Percentiles rank a stretch among this genome's conserved stretches.
Evolutionary conservation across 1,284 basidiomycete genomes (phyloP).

Genomic region (Acaromyces ingoldii): DNA sequence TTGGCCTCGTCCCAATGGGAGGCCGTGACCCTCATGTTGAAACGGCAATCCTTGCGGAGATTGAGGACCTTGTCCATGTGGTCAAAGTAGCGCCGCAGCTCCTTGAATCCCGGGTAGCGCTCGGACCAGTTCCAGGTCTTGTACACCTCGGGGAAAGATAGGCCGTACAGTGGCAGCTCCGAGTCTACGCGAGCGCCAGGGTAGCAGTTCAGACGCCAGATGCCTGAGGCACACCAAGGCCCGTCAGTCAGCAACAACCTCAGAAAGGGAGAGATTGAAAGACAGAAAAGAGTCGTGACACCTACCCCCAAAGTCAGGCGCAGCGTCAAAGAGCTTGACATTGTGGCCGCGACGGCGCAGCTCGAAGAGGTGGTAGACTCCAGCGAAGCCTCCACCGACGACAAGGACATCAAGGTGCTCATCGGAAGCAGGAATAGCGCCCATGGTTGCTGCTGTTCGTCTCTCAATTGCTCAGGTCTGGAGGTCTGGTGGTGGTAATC

Average conservation of each 20-base stretch:
- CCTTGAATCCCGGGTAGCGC: slow-evolving; percentile 29
- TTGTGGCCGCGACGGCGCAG: slow-evolving; percentile 28
- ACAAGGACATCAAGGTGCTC: slow-evolving; percentile 24
- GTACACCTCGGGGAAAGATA: slow-evolving; percentile 28
- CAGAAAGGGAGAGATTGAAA: background rate
- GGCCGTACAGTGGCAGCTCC: slow-evolving; percentile 28
- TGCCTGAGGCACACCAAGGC: background rate
- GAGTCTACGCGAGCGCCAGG: slow-evolving; percentile 30
- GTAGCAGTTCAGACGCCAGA: slow-evolving; percentile 9
- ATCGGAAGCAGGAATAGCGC: background rate
- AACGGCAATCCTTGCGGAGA: slow-evolving; percentile 28
- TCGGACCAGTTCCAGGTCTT: slow-evolving; percentile 26
- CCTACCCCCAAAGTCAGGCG: slow-evolving; percentile 28
- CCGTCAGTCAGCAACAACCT: background rate
- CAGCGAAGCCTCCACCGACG: slow-evolving; percentile 29
- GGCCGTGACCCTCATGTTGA: slow-evolving; percentile 23
- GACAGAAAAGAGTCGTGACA: background rate
- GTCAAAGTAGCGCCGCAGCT: slow-evolving; percentile 28
- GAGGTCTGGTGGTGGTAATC: too few species aligned
- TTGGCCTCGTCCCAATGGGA: slow-evolving; percentile 23
- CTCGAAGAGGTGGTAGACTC: slow-evolving; percentile 20
- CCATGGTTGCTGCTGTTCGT: too few species aligned
- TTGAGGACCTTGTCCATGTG: slow-evolving; percentile 29
- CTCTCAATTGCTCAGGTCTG: too few species aligned
- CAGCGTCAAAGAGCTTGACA: slow-evolving; percentile 24